phyloP scores from a whole-genome alignment of 441 rosid species.

The Eutrema salsugineum region DNA sequence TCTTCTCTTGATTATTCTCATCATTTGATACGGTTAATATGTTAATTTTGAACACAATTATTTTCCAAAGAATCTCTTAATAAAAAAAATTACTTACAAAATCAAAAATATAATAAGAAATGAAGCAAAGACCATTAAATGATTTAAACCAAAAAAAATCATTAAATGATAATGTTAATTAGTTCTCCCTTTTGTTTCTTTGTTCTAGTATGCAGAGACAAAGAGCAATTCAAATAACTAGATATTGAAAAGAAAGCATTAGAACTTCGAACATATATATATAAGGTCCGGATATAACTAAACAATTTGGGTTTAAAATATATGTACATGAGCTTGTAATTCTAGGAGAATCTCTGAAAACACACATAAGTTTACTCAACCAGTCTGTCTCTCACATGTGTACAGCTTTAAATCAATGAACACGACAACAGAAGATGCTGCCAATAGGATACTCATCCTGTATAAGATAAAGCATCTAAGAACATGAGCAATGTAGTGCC shows the following conservation, averaged over 20 bases:
- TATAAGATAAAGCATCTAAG: background rate
- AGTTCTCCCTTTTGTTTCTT: background rate
- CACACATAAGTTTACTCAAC: background rate
- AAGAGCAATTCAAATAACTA: background rate
- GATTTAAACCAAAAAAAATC: too few relatives aligned
- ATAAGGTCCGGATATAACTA: too few relatives aligned
- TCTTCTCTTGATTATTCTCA: too few relatives aligned
- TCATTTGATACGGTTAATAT: too few relatives aligned
- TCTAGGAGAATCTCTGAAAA: background rate
- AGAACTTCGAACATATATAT: too few relatives aligned
- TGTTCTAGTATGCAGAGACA: background rate
- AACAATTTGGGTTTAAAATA: background rate
- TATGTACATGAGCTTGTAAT: background rate
- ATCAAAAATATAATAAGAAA: background rate
- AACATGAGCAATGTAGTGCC: background rate
- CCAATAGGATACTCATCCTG: background rate
- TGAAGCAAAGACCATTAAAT: background rate
- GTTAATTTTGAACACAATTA: too few relatives aligned
- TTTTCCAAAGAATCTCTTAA: too few relatives aligned
- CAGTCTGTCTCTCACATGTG: constrained; percentile 3
- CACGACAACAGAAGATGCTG: background rate
- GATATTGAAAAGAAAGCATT: background rate
- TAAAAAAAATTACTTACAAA: background rate
- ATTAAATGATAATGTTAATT: too few relatives aligned
- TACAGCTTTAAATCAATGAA: background rate